phyloP scores from a whole-genome alignment of 257 asterid genomes.

The Nicotiana paniculata region DNA sequence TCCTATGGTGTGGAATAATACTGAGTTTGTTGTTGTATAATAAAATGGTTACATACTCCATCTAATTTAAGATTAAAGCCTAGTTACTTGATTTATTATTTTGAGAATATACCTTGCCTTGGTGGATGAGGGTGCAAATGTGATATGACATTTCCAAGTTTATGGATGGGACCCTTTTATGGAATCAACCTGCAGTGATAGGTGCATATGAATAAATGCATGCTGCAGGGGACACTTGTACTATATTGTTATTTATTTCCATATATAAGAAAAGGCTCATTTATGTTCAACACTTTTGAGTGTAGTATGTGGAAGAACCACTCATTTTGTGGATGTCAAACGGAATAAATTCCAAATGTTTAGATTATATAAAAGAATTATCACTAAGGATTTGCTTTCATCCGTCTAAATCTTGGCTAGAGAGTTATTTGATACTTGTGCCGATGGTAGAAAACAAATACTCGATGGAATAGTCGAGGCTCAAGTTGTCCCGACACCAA shows the following conservation, averaged over 20 bases:
- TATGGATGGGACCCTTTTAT: not conserved
- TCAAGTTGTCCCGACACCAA: not conserved
- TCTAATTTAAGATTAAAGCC: not conserved
- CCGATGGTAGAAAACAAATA: not conserved
- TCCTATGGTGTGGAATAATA: too few relatives aligned
- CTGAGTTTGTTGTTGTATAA: too few relatives aligned
- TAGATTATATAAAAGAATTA: not conserved
- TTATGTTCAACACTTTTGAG: not conserved
- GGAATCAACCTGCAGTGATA: not conserved
- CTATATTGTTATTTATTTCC: not conserved
- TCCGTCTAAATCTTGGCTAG: too few relatives aligned
- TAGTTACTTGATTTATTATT: not conserved
- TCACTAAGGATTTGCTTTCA: not conserved
- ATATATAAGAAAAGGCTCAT: not conserved
- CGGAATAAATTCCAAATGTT: not conserved
- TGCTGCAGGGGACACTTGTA: not conserved
- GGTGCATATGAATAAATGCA: not conserved
- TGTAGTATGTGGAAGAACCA: slow-evolving; percentile 2
- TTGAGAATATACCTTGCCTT: not conserved
- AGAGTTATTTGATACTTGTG: not conserved
- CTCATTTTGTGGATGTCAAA: slow-evolving; percentile 6
- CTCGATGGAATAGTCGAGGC: too few relatives aligned
- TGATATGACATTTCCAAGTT: not conserved
- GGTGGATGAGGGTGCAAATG: not conserved
- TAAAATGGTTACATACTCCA: not conserved